Percentiles rank a stretch among this genome's conserved stretches.
Conservation (phyloP, 2,329 filamentous ascomycete species). For the Geosmithia morbida region DNA sequence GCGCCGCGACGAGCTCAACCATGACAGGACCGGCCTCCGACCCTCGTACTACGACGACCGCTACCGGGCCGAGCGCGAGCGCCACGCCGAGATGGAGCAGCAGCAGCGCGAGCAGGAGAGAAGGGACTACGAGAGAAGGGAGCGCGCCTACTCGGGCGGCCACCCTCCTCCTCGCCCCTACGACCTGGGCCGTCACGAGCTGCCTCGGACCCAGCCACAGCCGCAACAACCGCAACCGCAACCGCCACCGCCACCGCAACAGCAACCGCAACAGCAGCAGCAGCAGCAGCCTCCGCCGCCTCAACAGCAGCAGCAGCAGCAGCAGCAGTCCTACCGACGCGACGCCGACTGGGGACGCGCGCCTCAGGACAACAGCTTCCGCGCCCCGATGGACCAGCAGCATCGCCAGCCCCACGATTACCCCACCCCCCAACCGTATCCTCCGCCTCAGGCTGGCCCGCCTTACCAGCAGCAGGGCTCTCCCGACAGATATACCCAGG, state of each 20-base stretch:
- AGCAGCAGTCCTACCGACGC: no score
- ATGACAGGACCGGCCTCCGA: conserved; percentile 31
- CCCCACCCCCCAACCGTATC: conserved; percentile 22
- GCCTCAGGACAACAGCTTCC: conserved; percentile 16
- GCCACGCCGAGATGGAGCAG: conserved; percentile 25
- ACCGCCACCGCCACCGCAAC: conserved; percentile 22
- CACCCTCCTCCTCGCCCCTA: conserved; percentile 23
- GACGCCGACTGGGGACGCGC: conserved; percentile 18
- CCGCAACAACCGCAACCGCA: conserved; percentile 24
- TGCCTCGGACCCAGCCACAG: conserved; percentile 11
- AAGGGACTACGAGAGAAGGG: conserved; percentile 25
- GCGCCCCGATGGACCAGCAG: conserved; percentile 23
- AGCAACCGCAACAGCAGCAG: no score
- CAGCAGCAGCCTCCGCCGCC: conserved; percentile 31
- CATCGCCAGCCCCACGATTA: conserved; percentile 32
- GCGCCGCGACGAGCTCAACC: conserved; percentile 31
- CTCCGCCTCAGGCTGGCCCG: conserved; percentile 6
- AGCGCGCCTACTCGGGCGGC: conserved; percentile 33
- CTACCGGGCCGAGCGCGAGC: conserved; percentile 33
- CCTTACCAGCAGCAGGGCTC: conserved; percentile 14
- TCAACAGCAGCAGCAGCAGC: conserved; percentile 11
- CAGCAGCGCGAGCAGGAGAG: conserved; percentile 24
- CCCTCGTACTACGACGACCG: conserved; percentile 33
- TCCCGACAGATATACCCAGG: no score
- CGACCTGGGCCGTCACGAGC: conserved; percentile 25